Evolutionary conservation across 2,329 filamentous ascomycete species (phyloP).

Genomic region (Zymoseptoria brevis): DNA sequence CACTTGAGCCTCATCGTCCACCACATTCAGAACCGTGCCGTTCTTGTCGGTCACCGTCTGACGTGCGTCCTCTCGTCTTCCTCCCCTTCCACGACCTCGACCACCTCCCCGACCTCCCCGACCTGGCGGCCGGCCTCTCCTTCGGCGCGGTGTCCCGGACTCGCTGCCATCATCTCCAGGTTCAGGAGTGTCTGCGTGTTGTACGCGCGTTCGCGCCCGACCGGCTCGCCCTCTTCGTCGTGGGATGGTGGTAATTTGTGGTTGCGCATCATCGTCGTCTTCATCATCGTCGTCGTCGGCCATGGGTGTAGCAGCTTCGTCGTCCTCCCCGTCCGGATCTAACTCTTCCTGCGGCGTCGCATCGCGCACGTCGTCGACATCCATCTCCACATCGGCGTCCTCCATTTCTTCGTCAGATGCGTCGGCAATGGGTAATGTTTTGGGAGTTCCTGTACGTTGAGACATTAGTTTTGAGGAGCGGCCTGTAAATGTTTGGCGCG

Average conservation of each 20-base stretch:
- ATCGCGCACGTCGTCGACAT: conserved; percentile 11
- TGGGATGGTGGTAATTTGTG: conserved; percentile 31
- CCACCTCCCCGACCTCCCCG: conserved; percentile 35
- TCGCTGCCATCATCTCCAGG: conserved; percentile 39
- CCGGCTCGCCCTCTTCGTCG: conserved; percentile 32
- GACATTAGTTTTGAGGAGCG: conserved; percentile 1
- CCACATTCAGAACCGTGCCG: conserved; percentile 81
- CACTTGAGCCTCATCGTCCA: conserved; percentile 83
- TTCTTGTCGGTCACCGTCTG: conserved; percentile 88
- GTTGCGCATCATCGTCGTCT: conserved; percentile 23
- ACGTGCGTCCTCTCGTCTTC: conserved; percentile 72
- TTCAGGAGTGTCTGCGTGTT: conserved; percentile 58
- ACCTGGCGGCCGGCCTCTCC: conserved; percentile 41
- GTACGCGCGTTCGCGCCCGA: conserved; percentile 51
- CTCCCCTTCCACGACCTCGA: conserved; percentile 63
- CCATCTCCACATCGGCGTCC: conserved; percentile 20
- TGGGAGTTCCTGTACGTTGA: conserved; percentile 19
- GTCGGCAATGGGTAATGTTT: conserved; percentile 18
- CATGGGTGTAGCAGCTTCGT: conserved; percentile 20
- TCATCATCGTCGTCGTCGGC: conserved; percentile 24
- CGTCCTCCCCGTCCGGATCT: conserved; percentile 15
- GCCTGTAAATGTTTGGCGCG: conserved; percentile 4
- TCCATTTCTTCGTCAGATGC: conserved; percentile 27
- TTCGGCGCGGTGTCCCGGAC: conserved; percentile 42
- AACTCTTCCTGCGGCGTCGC: conserved; percentile 12